These are phyloP conservation scores for Nigrospora sphaerica DNA, from an alignment of 2,329 filamentous ascomycete genomes.

Conservation along the genomic window DNA sequence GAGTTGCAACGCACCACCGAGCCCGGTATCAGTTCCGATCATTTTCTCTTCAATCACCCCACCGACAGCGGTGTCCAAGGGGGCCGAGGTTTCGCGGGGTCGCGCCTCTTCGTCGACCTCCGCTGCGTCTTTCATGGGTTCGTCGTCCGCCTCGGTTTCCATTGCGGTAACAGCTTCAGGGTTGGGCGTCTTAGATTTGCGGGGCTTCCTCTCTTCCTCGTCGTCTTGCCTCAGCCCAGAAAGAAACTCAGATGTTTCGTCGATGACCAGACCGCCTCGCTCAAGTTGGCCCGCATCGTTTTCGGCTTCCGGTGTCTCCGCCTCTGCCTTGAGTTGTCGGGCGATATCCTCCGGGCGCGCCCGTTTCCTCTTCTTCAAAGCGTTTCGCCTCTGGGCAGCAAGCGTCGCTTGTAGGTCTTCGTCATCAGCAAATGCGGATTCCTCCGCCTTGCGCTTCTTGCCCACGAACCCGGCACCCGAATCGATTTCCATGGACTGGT, in stretches of 20 bases:
- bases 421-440: constrained; percentile 75
- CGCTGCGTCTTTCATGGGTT: constrained; percentile 41
- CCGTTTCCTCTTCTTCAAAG: constrained; percentile 88
- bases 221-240: constrained; percentile 68
- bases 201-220: constrained; percentile 46
- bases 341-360: constrained; percentile 81
- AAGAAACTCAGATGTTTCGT: constrained; percentile 93
- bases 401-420: constrained; percentile 86
- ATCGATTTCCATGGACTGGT: constrained; percentile 71
- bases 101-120: constrained; percentile 39
- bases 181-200: constrained; percentile 30
- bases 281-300: constrained; percentile 33
- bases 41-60: constrained; percentile 82
- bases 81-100: constrained; percentile 35
- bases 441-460: constrained; percentile 59
- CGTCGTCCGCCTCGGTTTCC: constrained; percentile 34
- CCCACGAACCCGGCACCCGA: constrained; percentile 32
- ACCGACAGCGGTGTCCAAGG: constrained; percentile 49
- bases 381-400: constrained; percentile 72
- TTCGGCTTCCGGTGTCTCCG: constrained; percentile 41
- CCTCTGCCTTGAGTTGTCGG: constrained; percentile 65
- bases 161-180: constrained; percentile 34
- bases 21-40: constrained; percentile 66
- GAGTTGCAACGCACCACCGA: constrained; percentile 76
- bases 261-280: constrained; percentile 70